phyloP scores from a whole-genome alignment of 2,329 filamentous ascomycete species.

The Corniculantispora saksenae region DNA sequence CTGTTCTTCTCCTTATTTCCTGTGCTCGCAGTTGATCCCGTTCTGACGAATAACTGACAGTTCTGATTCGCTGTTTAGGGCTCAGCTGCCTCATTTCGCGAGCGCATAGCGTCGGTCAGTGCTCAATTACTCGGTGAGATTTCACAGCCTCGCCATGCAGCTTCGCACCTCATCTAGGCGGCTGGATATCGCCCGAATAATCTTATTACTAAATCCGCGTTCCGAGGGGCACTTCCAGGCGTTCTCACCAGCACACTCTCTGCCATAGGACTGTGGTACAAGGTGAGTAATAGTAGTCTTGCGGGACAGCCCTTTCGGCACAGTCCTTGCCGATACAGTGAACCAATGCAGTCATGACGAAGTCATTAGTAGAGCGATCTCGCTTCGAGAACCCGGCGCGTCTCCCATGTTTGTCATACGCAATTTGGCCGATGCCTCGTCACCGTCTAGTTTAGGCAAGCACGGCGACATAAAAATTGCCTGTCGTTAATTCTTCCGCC shows the following conservation, averaged over 20 bases:
- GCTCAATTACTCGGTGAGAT: background rate
- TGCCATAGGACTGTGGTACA: background rate
- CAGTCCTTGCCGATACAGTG: background rate
- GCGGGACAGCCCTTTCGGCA: background rate
- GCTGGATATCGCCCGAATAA: background rate
- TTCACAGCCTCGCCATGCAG: background rate
- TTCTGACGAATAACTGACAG: no score
- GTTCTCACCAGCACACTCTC: background rate
- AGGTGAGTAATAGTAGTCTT: background rate
- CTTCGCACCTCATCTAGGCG: background rate
- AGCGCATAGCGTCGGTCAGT: background rate
- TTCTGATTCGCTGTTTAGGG: background rate
- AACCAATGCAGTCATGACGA: background rate
- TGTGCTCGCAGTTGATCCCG: background rate
- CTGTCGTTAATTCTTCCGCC: background rate
- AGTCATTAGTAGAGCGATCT: background rate
- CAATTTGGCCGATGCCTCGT: no score
- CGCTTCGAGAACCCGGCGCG: background rate
- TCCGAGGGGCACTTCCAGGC: background rate
- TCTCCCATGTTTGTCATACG: background rate
- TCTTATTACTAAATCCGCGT: background rate
- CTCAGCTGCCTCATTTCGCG: background rate
- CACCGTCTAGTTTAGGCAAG: background rate
- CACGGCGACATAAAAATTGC: background rate
- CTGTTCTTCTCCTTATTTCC: background rate